A percentile compares a stretch with the other conserved stretches of the same genome.
These are phyloP conservation scores for Lycium barbarum DNA, from an alignment of 257 asterid species.

Conservation along the genomic window DNA sequence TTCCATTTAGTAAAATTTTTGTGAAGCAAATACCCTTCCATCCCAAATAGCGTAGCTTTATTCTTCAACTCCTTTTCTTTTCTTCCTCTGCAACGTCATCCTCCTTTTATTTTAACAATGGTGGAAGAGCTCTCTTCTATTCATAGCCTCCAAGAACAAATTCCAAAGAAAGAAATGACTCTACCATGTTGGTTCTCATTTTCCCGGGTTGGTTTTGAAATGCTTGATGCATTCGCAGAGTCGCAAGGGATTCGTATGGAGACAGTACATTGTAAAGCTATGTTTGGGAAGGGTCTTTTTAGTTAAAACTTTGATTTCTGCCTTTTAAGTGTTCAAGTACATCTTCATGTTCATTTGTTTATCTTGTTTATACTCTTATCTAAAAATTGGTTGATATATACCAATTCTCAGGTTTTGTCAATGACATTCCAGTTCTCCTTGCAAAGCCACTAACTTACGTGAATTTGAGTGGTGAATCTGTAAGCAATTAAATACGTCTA, in stretches of 20 bases:
- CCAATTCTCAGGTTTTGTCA: constrained; percentile 63
- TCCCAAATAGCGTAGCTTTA: too few species aligned
- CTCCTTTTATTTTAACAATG: too few species aligned
- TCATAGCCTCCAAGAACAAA: too few species aligned
- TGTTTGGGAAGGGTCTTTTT: constrained; percentile 78
- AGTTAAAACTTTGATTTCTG: not conserved
- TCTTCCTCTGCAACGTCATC: too few species aligned
- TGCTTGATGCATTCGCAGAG: constrained; percentile 80
- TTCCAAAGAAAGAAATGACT: too few species aligned
- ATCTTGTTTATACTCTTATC: not conserved
- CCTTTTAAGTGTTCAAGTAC: not conserved
- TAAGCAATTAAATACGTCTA: constrained; percentile 45
- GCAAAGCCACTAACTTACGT: constrained; percentile 95
- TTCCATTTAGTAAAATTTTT: too few species aligned
- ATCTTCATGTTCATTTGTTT: not conserved
- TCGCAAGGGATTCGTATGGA: constrained; percentile 71
- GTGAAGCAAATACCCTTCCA: too few species aligned
- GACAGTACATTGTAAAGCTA: constrained; percentile 78
- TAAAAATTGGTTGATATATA: constrained; percentile 7
- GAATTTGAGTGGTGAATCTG: constrained; percentile 96
- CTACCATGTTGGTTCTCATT: too few species aligned
- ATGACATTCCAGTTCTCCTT: constrained; percentile 75
- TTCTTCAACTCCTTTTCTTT: too few species aligned
- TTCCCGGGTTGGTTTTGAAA: constrained; percentile 84
- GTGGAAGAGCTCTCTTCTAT: too few species aligned